Conservation (phyloP, 768 basidiomycete species). For the Tubosaeta sp. region DNA sequence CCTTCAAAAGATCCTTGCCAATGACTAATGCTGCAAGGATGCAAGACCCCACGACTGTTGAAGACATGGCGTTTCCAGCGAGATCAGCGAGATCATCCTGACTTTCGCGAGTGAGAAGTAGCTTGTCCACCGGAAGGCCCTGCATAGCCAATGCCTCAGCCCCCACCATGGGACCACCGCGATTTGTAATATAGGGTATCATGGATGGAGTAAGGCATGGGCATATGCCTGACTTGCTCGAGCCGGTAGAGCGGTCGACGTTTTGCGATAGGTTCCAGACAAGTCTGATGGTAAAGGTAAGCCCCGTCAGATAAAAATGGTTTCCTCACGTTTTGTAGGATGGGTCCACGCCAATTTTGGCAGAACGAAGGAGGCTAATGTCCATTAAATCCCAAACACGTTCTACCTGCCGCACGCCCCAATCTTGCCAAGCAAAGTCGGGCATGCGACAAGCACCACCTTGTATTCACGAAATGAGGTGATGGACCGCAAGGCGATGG, state of each 20-base stretch:
- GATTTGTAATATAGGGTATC: slow-evolving; percentile 95
- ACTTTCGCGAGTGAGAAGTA: slow-evolving; percentile 87
- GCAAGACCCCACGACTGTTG: slow-evolving; percentile 90
- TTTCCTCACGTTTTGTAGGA: slow-evolving; percentile 78
- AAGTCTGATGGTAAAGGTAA: slow-evolving; percentile 43
- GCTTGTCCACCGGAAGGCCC: slow-evolving; percentile 88
- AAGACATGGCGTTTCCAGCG: slow-evolving; percentile 97
- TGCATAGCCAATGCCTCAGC: slow-evolving; percentile 92
- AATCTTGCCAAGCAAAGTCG: slow-evolving; percentile 92
- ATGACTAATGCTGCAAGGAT: slow-evolving; percentile 78
- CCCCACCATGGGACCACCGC: slow-evolving; percentile 94
- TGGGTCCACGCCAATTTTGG: slow-evolving; percentile 76
- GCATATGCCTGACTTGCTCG: slow-evolving; percentile 77
- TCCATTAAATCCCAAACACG: slow-evolving; percentile 96
- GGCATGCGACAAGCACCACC: slow-evolving; percentile 81
- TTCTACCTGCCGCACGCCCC: slow-evolving; percentile 90
- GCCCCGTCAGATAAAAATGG: background rate
- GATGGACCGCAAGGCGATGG: background rate
- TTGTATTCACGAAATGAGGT: slow-evolving; percentile 21
- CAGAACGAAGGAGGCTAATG: slow-evolving; percentile 79
- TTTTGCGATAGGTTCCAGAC: slow-evolving; percentile 98
- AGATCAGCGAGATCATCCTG: slow-evolving; percentile 93
- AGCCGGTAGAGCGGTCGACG: slow-evolving; percentile 86
- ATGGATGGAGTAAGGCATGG: slow-evolving; percentile 94
- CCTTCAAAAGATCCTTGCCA: slow-evolving; percentile 61